Evolutionary conservation across 352 stramenopile genomes (phyloP).

Genomic region (Peronosclerospora sorghi): DNA sequence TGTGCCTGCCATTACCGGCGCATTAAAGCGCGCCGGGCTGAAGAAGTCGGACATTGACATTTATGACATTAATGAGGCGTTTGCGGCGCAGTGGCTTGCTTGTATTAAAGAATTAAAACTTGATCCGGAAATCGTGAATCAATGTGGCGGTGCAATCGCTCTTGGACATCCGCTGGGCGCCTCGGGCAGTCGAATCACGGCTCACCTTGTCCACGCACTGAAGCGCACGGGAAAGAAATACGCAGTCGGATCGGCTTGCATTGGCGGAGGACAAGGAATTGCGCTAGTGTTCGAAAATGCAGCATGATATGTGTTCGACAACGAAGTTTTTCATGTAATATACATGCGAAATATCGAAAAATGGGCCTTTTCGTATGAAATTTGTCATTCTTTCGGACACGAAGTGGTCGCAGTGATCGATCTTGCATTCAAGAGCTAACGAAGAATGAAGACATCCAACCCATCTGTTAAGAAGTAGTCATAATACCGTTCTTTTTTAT

Average conservation of each 20-base stretch:
- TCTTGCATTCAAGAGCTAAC: no score
- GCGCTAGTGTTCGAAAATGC: constrained; percentile 92
- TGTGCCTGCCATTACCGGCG: constrained; percentile 89
- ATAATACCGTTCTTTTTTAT: no score
- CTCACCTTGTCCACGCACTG: constrained; percentile 85
- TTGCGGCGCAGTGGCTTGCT: constrained; percentile 93
- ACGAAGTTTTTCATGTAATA: no score
- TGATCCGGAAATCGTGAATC: constrained; percentile 89
- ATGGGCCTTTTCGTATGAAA: background rate
- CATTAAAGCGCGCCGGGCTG: constrained; percentile 84
- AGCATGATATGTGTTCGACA: no score
- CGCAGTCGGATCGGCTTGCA: constrained; percentile 94
- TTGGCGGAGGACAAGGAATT: constrained; percentile 97
- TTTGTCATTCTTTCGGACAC: no score
- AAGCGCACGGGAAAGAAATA: constrained; percentile 85
- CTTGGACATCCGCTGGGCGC: constrained; percentile 95
- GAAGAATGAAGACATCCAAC: no score
- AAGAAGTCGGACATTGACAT: constrained; percentile 92
- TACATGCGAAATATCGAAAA: no score
- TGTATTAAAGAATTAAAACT: constrained; percentile 95
- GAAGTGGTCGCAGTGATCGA: no score
- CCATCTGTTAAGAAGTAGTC: no score
- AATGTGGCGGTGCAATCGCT: constrained; percentile 92
- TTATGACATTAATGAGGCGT: constrained; percentile 98
- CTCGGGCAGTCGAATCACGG: constrained; percentile 88